These are phyloP conservation scores for Kockiozyma suomiensis DNA, from an alignment of 805 yeast species.

Conservation along the genomic window DNA sequence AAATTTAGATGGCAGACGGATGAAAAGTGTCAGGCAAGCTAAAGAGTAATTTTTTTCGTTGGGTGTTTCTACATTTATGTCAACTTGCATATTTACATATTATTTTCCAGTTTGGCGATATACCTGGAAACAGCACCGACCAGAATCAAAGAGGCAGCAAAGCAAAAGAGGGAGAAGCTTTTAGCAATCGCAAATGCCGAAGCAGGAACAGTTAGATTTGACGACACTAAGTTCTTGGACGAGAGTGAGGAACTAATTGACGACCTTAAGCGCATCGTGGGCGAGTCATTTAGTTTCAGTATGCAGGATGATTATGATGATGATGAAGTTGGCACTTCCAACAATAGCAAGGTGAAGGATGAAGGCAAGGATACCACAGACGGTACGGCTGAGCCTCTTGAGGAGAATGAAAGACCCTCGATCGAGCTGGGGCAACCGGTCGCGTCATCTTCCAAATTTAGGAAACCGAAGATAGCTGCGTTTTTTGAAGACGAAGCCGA, in stretches of 20 bases:
- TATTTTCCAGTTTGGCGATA: constrained; percentile 15
- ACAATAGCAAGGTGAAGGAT: background rate
- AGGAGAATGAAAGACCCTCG: background rate
- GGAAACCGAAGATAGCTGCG: constrained; percentile 22
- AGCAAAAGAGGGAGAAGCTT: constrained; percentile 46
- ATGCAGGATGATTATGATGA: background rate
- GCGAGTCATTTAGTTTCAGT: constrained; percentile 11
- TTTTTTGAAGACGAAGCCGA: constrained; percentile 28
- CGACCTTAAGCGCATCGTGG: constrained; percentile 42
- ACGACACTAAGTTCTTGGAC: constrained; percentile 46
- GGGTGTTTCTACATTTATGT: background rate
- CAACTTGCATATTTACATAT: background rate
- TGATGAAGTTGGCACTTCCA: background rate
- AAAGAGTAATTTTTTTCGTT: constrained; percentile 42
- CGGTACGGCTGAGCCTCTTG: background rate
- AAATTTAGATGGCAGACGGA: constrained; percentile 48
- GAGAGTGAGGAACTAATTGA: constrained; percentile 46
- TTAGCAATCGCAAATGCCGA: constrained; percentile 41
- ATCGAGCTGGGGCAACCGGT: background rate
- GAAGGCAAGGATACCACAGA: constrained; percentile 3
- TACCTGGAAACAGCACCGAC: constrained; percentile 31
- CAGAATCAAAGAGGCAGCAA: constrained; percentile 35
- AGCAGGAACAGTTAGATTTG: constrained; percentile 42
- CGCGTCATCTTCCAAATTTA: constrained; percentile 1
- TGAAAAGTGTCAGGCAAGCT: constrained; percentile 45